Evolutionary conservation across 2,329 filamentous ascomycete genomes (phyloP).

Genomic region (Phaeophleospora eucalypticola): DNA sequence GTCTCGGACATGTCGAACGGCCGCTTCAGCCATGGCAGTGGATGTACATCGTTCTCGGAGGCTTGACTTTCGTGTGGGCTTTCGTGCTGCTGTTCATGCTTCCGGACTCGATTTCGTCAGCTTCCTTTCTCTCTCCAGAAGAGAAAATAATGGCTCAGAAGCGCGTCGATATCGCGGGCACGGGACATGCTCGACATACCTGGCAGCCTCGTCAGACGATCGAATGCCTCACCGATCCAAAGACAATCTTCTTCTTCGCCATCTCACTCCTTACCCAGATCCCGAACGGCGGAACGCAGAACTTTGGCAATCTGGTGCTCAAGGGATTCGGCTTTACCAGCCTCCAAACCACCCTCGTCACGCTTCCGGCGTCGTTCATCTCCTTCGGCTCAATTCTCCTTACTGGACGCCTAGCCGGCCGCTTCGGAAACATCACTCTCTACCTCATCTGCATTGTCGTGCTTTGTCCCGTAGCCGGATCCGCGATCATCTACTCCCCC

Average conservation of each 20-base stretch:
- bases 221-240: constrained; percentile 17
- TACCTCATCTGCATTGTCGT: constrained; percentile 50
- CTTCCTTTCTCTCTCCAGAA: constrained; percentile 11
- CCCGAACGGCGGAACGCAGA: constrained; percentile 19
- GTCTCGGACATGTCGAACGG: constrained; percentile 21
- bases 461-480: constrained; percentile 24
- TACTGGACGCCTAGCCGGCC: constrained; percentile 13
- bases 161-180: constrained; percentile 11
- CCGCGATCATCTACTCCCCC: constrained; percentile 36
- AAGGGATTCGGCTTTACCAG: constrained; percentile 20
- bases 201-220: constrained; percentile 14
- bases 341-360: constrained; percentile 16
- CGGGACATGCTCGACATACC: constrained; percentile 11
- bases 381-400: constrained; percentile 13
- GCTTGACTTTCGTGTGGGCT: constrained; percentile 17
- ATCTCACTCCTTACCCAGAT: constrained; percentile 19
- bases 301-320: constrained; percentile 19
- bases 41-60: constrained; percentile 29
- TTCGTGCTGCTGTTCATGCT: constrained; percentile 17
- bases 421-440: constrained; percentile 47
- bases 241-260: constrained; percentile 18
- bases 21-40: constrained; percentile 31
- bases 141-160: constrained; percentile 15
- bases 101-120: constrained; percentile 13
- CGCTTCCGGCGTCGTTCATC: constrained; percentile 17